Percentiles rank a stretch among this genome's conserved stretches.
phyloP scores from a whole-genome alignment of 805 yeast species.

The Hagleromyces aurorensis region DNA sequence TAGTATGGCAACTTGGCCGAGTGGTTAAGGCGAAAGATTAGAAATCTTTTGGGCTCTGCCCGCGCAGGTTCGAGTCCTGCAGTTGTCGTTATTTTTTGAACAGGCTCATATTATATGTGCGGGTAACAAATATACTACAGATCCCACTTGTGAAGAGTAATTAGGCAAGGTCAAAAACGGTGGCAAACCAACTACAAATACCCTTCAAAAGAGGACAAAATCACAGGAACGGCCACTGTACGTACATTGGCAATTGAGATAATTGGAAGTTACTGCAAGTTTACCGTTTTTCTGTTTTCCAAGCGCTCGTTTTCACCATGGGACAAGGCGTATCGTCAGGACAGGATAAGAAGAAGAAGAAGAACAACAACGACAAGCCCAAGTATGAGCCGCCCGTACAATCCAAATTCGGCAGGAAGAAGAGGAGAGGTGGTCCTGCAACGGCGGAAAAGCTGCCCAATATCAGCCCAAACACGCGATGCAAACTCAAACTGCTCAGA shows the following conservation, averaged over 20 bases:
- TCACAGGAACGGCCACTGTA: neutral
- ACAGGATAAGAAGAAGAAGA: slow-evolving; percentile 39
- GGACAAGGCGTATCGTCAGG: slow-evolving; percentile 34
- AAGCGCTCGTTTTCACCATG: too few species aligned
- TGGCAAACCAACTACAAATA: slow-evolving; percentile 4
- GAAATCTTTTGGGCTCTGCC: slow-evolving; percentile 46
- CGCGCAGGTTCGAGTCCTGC: slow-evolving; percentile 62
- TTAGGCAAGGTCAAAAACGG: too few species aligned
- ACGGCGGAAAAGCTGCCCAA: slow-evolving; percentile 75
- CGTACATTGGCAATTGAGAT: neutral
- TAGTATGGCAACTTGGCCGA: slow-evolving; percentile 43
- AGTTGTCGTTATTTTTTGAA: slow-evolving; percentile 46
- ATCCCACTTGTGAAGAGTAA: too few species aligned
- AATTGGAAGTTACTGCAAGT: too few species aligned
- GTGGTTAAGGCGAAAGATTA: slow-evolving; percentile 57
- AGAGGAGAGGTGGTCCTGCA: slow-evolving; percentile 83
- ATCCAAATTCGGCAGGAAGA: slow-evolving; percentile 85
- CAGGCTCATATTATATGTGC: too few species aligned
- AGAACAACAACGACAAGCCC: slow-evolving; percentile 77
- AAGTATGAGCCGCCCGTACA: slow-evolving; percentile 98
- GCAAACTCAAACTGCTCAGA: slow-evolving; percentile 82
- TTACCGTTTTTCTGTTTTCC: too few species aligned
- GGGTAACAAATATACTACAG: too few species aligned
- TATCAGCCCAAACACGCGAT: slow-evolving; percentile 87
- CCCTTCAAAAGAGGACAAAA: neutral